Evolutionary conservation across 305 asterid species (phyloP).

Genomic region (Fraxinus latifolia): DNA sequence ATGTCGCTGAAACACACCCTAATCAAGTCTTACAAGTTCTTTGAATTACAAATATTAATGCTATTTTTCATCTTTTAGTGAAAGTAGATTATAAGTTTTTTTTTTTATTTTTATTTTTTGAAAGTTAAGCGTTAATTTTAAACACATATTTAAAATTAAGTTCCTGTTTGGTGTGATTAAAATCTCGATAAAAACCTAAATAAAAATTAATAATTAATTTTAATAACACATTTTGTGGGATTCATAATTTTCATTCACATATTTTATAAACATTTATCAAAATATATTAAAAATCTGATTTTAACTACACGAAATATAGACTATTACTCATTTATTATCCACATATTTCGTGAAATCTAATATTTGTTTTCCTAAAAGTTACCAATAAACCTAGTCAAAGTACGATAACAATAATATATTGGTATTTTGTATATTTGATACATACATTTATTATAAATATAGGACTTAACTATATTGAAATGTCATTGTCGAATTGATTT

Average conservation of each 20-base stretch:
- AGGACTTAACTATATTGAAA: neutral
- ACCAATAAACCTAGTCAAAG: neutral
- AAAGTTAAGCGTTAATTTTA: neutral
- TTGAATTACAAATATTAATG: neutral
- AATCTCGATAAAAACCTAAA: no score
- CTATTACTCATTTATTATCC: neutral
- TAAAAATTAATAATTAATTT: no score
- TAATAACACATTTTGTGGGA: no score
- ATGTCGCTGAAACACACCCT: no score
- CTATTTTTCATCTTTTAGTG: neutral
- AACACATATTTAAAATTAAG: neutral
- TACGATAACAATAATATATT: neutral
- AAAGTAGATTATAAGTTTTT: no score
- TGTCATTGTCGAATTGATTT: neutral
- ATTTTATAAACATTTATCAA: no score
- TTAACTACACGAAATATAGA: neutral
- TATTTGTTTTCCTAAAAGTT: neutral
- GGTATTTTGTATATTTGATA: neutral
- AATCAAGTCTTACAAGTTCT: neutral
- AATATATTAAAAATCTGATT: no score
- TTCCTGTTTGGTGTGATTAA: neutral
- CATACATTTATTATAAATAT: neutral
- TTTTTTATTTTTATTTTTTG: neutral
- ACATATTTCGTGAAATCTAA: neutral
- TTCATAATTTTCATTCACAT: neutral